These are phyloP conservation scores for Phytopythium litorale DNA, from an alignment of 352 stramenopile genomes.

Conservation along the genomic window DNA sequence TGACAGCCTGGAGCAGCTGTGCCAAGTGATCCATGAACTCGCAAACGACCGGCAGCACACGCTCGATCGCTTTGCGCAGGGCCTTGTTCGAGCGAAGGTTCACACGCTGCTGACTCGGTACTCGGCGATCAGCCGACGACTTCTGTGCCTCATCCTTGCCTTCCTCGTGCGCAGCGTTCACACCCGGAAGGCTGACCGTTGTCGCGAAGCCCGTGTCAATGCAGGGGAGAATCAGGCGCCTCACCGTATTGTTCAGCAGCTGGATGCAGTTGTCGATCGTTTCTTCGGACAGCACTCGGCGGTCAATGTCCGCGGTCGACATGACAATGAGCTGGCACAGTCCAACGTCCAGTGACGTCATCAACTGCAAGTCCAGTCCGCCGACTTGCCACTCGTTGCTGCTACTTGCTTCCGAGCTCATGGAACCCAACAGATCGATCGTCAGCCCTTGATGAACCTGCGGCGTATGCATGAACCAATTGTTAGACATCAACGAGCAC, in stretches of 20 bases:
- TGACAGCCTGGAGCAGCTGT: conserved; percentile 51
- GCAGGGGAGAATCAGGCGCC: conserved; percentile 56
- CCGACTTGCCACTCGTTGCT: conserved; percentile 30
- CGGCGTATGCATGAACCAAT: no score
- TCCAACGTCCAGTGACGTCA: conserved; percentile 58
- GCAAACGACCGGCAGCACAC: conserved; percentile 57
- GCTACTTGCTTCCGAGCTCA: conserved; percentile 2
- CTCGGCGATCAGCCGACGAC: conserved; percentile 8
- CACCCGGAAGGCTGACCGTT: conserved; percentile 5
- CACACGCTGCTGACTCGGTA: conserved; percentile 20
- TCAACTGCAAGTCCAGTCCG: conserved; percentile 29
- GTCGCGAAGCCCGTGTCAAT: conserved; percentile 58
- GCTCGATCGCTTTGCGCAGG: conserved; percentile 45
- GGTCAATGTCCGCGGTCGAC: conserved; percentile 61
- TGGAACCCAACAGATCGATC: neutral
- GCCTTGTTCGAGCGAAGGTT: conserved; percentile 50
- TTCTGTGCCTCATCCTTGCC: neutral
- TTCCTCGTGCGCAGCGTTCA: neutral
- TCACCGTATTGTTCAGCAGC: conserved; percentile 54
- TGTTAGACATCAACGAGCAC: neutral
- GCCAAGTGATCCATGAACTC: conserved; percentile 75
- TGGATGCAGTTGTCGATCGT: conserved; percentile 77
- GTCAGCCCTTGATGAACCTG: conserved; percentile 7
- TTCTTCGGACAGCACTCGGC: conserved; percentile 75
- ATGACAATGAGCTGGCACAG: conserved; percentile 78